Evolutionary conservation across 768 basidiomycete genomes (phyloP).

Genomic region (Pleurotus pulmonarius): DNA sequence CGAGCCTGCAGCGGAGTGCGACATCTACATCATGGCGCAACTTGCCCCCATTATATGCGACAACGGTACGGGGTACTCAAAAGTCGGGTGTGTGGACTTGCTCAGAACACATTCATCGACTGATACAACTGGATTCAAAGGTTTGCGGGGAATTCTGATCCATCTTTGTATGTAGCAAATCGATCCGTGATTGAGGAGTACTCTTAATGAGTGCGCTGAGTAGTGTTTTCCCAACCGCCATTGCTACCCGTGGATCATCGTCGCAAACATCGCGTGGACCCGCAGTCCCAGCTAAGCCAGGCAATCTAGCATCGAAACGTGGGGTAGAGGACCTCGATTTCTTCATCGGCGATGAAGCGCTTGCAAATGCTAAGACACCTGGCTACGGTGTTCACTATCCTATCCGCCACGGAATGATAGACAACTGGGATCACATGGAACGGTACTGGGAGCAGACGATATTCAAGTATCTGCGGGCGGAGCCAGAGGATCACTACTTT

Average conservation of each 20-base stretch:
- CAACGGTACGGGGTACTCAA: constrained; percentile 96
- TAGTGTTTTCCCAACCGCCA: constrained; percentile 97
- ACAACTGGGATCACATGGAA: constrained; percentile 99
- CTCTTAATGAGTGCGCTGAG: not conserved
- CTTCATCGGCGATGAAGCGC: constrained; percentile 98
- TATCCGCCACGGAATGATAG: constrained; percentile 95
- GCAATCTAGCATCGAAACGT: constrained; percentile 91
- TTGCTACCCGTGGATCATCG: constrained; percentile 81
- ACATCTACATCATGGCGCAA: constrained; percentile 55
- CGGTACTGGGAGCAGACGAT: constrained; percentile 99
- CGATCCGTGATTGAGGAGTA: not conserved
- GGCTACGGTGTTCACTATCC: constrained; percentile 95
- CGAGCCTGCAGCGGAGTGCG: too few species aligned
- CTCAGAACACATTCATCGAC: not conserved
- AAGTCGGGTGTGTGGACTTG: constrained; percentile 79
- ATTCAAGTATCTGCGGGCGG: constrained; percentile 98
- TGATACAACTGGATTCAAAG: constrained; percentile 33
- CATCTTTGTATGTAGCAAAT: constrained; percentile 75
- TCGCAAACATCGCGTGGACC: constrained; percentile 50
- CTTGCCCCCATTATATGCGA: constrained; percentile 96
- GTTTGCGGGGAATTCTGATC: constrained; percentile 98
- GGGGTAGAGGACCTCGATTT: constrained; percentile 99
- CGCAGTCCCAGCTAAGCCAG: constrained; percentile 78
- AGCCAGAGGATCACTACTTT: constrained; percentile 99
- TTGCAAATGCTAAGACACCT: constrained; percentile 92